Base-by-base conservation (phyloP, 1,284 basidiomycete species). In the Athelia psychrophila region DNA sequence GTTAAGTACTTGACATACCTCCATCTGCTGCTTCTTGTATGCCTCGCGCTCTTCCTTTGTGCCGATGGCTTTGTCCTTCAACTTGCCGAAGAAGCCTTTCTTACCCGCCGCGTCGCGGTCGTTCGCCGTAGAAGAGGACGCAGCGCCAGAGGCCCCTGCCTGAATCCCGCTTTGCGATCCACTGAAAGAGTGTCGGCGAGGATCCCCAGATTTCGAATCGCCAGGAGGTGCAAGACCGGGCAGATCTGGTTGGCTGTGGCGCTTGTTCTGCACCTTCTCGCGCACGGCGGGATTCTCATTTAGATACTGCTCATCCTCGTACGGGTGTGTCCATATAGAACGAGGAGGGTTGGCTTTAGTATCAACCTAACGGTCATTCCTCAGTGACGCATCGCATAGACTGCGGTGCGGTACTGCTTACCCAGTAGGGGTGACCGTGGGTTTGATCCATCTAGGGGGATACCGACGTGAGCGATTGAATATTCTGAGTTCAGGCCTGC, bases 271-370 rank as follows among this genome's bases (percentile, higher is more conserved):
- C 4, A 73, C 57, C 57, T 73, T 74, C 51, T 76, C 69, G 47
- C 66, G 65, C 12, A 72, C 58, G 13, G 80, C 76, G 13, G 85
- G 82, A 58, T 86, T 78, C 52, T 80, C 77, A 16, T 54, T 59
- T 23, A 86, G 69, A 64, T 77, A 88, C 52, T 80, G 74, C 49
- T 83, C 78, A 60, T 88, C 85, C 51, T 88, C 81, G 55, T 80
- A 81, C 1, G 87, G 86, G 60, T 89, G 84, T 2, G 76, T 73
- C 86, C 86, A 89, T 56, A 81, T 87, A 0, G 82, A 75, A 2
- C 86, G 78, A 5, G 84, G 80, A n/a, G 87, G 86, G 2, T 66
- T 71, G 3, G 79, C 77, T 48, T 67, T 73, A 0, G 84, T 88
- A 57, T 89, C 83, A n/a, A 88, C 81, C 84, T 79, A 30, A 30